A percentile compares a stretch with the other conserved stretches of the same genome.
Conservation (phyloP, 768 basidiomycete species). For the Lactarius tabidus region DNA sequence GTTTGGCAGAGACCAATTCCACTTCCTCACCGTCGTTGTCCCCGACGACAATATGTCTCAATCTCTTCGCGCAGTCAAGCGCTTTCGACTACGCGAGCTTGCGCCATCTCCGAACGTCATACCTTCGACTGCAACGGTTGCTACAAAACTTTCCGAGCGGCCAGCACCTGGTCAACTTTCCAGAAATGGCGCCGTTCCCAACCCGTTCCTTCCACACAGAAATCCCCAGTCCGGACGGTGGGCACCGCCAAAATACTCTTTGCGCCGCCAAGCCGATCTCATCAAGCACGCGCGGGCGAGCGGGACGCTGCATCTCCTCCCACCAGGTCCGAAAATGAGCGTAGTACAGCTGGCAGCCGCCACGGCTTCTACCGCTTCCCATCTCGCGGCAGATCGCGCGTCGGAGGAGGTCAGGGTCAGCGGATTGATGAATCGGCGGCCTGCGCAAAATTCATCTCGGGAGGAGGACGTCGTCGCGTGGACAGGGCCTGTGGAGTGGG, state of each 20-base stretch:
- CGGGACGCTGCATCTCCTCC: conserved; percentile 55
- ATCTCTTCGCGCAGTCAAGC: conserved; percentile 38
- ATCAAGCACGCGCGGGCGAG: conserved; percentile 63
- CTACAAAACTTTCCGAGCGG: conserved; percentile 26
- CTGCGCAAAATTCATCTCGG: neutral
- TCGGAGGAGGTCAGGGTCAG: neutral
- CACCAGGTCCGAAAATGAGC: conserved; percentile 59
- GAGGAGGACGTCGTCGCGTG: conserved; percentile 26
- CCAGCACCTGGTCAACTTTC: conserved; percentile 17
- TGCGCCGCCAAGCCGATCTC: conserved; percentile 73
- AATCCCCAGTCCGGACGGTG: conserved; percentile 61
- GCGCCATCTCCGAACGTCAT: conserved; percentile 35
- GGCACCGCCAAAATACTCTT: conserved; percentile 65
- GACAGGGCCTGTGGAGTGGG: conserved; percentile 33
- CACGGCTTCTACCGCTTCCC: conserved; percentile 22
- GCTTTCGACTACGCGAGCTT: conserved; percentile 47
- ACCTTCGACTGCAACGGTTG: conserved; percentile 33
- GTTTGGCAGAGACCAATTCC: neutral
- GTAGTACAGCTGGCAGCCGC: conserved; percentile 29
- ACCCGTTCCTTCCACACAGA: conserved; percentile 67
- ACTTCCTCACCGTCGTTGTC: neutral
- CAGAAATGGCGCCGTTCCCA: conserved; percentile 33
- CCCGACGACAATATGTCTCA: conserved; percentile 10
- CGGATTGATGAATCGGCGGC: conserved; percentile 2
- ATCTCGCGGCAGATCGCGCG: neutral